A percentile compares a stretch with the other conserved stretches of the same genome.
Conservation (phyloP, 305 asterid genomes). For the Solanum aculeatissimum region DNA sequence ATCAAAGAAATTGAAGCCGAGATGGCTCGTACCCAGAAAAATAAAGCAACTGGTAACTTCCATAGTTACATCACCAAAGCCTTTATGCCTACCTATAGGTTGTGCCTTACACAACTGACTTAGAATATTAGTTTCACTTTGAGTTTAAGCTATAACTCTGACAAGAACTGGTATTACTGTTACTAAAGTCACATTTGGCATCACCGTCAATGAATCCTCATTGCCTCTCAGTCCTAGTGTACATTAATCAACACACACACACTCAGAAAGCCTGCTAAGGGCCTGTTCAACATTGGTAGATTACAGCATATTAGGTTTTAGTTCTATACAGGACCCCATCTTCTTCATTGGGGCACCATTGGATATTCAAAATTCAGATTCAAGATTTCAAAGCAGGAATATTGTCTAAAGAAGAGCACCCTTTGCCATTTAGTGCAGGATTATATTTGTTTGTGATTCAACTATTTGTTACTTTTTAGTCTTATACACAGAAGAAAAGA, state of each 20-base stretch:
- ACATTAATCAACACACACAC: neutral
- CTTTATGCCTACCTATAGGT: neutral
- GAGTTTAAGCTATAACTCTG: neutral
- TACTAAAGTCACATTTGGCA: neutral
- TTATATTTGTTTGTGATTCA: neutral
- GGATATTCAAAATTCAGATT: neutral
- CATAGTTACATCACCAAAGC: neutral
- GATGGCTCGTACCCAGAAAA: slow-evolving; percentile 99
- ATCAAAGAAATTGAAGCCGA: slow-evolving; percentile 94
- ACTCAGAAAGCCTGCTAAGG: neutral
- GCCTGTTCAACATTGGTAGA: neutral
- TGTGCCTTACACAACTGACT: neutral
- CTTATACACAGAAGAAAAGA: neutral
- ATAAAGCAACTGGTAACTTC: slow-evolving; percentile 80
- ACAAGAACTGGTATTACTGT: neutral
- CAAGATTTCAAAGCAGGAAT: neutral
- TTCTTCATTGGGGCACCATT: neutral
- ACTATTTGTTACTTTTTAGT: neutral
- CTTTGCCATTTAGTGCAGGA: neutral
- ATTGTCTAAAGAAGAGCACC: neutral
- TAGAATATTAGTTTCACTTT: neutral
- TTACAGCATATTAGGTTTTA: neutral
- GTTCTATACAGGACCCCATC: neutral
- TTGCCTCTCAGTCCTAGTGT: neutral
- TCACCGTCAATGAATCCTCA: neutral